Evolutionary conservation across 2,329 filamentous ascomycete genomes (phyloP).

Genomic region (Fusarium sp.): DNA sequence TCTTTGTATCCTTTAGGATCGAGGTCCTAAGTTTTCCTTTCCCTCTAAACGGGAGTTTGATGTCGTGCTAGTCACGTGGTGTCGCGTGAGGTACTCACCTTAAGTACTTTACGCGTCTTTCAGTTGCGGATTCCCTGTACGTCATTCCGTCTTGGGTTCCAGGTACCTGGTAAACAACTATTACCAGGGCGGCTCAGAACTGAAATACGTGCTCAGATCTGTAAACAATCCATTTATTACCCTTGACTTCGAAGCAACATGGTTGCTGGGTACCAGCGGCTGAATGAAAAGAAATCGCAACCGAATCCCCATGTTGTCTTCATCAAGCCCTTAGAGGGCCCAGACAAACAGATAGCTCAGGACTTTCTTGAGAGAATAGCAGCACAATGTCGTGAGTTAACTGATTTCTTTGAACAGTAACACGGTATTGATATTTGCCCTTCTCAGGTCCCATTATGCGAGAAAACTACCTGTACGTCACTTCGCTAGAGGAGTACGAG

Average conservation of each 20-base stretch:
- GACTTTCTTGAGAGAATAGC: slow-evolving; percentile 81
- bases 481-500: slow-evolving; percentile 81
- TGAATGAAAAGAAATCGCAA: slow-evolving; percentile 78
- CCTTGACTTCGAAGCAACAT: slow-evolving; percentile 53
- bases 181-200: not conserved
- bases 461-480: slow-evolving; percentile 70
- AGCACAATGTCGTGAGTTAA: slow-evolving; percentile 73
- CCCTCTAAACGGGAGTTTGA: too few relatives aligned
- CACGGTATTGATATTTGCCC: not conserved
- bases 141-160: slow-evolving; percentile 5
- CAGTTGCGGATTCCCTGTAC: not conserved
- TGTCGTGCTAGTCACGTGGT: slow-evolving; percentile 18
- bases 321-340: slow-evolving; percentile 79
- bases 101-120: slow-evolving; percentile 22
- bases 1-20: not conserved
- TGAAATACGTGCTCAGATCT: not conserved
- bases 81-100: not conserved
- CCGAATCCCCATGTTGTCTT: slow-evolving; percentile 85
- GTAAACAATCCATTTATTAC: not conserved
- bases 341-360: slow-evolving; percentile 69
- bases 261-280: slow-evolving; percentile 80
- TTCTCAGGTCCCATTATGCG: slow-evolving; percentile 72
- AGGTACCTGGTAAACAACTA: not conserved
- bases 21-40: not conserved
- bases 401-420: not conserved